phyloP scores from a whole-genome alignment of 2,329 filamentous ascomycete genomes.

The Podosphaera xanthii region DNA sequence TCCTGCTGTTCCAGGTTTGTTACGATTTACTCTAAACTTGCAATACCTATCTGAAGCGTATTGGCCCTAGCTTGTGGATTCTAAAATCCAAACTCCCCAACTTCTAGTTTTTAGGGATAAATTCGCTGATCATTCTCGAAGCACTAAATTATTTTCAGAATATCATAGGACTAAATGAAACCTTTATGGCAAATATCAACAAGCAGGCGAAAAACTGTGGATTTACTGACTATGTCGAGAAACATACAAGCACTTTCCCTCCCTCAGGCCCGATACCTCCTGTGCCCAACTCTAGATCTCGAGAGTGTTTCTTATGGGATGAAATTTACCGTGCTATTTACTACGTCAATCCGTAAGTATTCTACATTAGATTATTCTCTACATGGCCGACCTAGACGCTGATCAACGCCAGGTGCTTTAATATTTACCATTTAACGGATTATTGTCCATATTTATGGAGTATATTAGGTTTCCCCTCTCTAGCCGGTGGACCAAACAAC shows the following conservation, averaged over 20 bases:
- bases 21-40: background rate
- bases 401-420: conserved; percentile 25
- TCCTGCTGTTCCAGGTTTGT: conserved; percentile 18
- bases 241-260: conserved; percentile 31
- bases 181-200: conserved; percentile 24
- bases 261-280: conserved; percentile 28
- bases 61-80: too few species aligned
- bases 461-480: conserved; percentile 20
- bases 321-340: conserved; percentile 26
- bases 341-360: conserved; percentile 22
- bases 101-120: background rate
- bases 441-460: conserved; percentile 17
- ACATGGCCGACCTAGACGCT: too few species aligned
- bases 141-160: conserved; percentile 26
- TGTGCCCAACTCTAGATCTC: conserved; percentile 4
- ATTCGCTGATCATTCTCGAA: conserved; percentile 6
- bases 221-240: conserved; percentile 25
- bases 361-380: too few species aligned
- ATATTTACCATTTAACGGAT: conserved; percentile 36
- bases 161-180: conserved; percentile 29
- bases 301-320: conserved; percentile 13
- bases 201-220: conserved; percentile 24
- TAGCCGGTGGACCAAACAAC: conserved; percentile 28
- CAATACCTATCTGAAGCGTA: too few species aligned
- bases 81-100: background rate